Evolutionary conservation across 768 basidiomycete species (phyloP).

Genomic region (Cyclocybe aegerita): DNA sequence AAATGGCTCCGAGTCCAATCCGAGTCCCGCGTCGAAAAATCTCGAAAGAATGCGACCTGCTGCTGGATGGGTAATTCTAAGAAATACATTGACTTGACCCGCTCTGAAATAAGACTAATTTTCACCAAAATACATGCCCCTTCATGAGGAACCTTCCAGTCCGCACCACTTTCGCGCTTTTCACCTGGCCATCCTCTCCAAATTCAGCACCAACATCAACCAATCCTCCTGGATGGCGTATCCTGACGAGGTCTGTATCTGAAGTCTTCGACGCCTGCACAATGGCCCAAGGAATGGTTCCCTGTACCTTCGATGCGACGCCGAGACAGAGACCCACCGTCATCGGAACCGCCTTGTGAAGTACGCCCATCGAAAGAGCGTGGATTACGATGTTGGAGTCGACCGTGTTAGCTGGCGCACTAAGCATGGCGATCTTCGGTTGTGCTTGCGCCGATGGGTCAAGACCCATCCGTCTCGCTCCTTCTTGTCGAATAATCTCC

Average conservation of each 20-base stretch:
- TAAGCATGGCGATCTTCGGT: slow-evolving; percentile 67
- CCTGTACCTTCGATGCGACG: slow-evolving; percentile 55
- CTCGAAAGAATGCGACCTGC: neutral
- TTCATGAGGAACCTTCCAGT: slow-evolving; percentile 74
- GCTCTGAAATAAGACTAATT: too few relatives aligned
- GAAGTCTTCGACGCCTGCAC: slow-evolving; percentile 18
- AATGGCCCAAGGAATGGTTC: slow-evolving; percentile 54
- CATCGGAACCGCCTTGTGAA: slow-evolving; percentile 73
- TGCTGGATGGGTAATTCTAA: neutral
- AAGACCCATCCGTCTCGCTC: slow-evolving; percentile 61
- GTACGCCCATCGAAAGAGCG: slow-evolving; percentile 69
- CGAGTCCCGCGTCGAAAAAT: too few relatives aligned
- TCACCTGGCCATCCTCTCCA: slow-evolving; percentile 41
- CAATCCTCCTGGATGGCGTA: slow-evolving; percentile 65
- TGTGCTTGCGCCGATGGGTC: slow-evolving; percentile 64
- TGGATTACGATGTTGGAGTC: slow-evolving; percentile 49
- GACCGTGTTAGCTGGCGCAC: slow-evolving; percentile 25
- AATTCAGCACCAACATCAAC: slow-evolving; percentile 69
- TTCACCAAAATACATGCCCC: slow-evolving; percentile 66
- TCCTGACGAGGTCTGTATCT: slow-evolving; percentile 36
- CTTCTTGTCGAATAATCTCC: slow-evolving; percentile 54
- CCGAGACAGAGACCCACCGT: slow-evolving; percentile 71
- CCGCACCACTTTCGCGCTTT: slow-evolving; percentile 61
- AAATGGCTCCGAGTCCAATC: too few relatives aligned
- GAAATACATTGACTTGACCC: neutral